Percentiles rank a stretch among this genome's conserved stretches.
phyloP scores from a whole-genome alignment of 225 moss, liverwort and hornwort species.

The Neckera pumila region DNA sequence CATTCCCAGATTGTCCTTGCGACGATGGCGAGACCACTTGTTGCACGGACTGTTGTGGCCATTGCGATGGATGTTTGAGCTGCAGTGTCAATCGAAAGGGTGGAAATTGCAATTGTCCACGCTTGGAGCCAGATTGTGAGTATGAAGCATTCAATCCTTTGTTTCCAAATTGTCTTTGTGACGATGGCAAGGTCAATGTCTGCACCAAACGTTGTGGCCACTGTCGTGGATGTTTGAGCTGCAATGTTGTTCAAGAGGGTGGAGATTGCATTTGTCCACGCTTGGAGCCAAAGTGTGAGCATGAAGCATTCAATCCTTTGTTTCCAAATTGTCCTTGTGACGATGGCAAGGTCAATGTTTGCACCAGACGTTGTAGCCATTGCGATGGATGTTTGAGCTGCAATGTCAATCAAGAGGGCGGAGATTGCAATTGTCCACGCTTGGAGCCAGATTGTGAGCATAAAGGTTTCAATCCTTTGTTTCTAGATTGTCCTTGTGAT shows the following conservation, averaged over 20 bases:
- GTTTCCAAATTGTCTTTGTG: neutral
- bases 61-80: neutral
- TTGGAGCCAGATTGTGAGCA: neutral
- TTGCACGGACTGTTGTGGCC: accelerated
- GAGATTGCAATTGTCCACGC: neutral
- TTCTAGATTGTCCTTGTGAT: neutral
- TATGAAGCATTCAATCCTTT: accelerated
- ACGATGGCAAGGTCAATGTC: neutral
- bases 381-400: neutral
- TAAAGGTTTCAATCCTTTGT: accelerated
- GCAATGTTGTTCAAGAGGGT: neutral
- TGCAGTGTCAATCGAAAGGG: neutral
- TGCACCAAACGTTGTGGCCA: neutral
- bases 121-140: neutral
- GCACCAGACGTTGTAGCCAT: neutral
- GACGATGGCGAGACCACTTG: neutral
- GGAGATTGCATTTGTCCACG: neutral
- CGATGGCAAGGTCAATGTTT: neutral
- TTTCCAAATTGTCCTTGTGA: neutral
- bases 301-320: neutral
- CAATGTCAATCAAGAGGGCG: neutral
- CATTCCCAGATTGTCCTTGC: neutral
- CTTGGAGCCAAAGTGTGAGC: neutral
- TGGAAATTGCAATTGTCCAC: neutral
- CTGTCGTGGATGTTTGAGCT: neutral